Conservation (phyloP, 169 alveolate species). For the Eimeria zaria region DNA sequence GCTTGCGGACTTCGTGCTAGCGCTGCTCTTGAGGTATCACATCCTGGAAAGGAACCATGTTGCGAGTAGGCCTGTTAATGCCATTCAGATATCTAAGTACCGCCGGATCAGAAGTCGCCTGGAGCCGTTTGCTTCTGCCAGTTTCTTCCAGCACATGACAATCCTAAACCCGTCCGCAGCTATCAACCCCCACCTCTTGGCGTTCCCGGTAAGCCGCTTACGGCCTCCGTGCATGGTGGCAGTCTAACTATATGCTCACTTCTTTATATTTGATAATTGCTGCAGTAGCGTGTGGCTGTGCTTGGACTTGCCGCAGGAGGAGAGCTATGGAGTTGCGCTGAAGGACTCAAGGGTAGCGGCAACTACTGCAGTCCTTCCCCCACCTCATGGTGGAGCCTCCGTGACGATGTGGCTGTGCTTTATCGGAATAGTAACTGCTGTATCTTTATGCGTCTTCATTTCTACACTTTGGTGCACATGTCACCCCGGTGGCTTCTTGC, state of each 20-base stretch:
- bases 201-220: constrained; percentile 33
- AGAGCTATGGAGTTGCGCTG: not conserved
- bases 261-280: not conserved
- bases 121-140: constrained; percentile 57
- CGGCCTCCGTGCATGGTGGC: not conserved
- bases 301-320: constrained; percentile 47
- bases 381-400: constrained; percentile 18
- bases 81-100: constrained; percentile 45
- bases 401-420: constrained; percentile 72
- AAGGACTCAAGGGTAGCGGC: not conserved
- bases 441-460: constrained; percentile 23
- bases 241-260: not conserved
- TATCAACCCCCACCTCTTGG: constrained; percentile 34
- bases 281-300: constrained; percentile 10
- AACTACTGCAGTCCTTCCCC: not conserved
- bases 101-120: constrained; percentile 17
- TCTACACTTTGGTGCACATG: constrained; percentile 66
- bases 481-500: constrained; percentile 28
- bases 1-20: constrained; percentile 31
- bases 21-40: not conserved
- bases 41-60: constrained; percentile 11
- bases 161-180: constrained; percentile 17
- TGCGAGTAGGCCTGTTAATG: constrained; percentile 19
- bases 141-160: constrained; percentile 56
- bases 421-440: constrained; percentile 34